Base-by-base conservation (phyloP, 164 flowering plant species). In the Aristolochia fimbriata region DNA sequence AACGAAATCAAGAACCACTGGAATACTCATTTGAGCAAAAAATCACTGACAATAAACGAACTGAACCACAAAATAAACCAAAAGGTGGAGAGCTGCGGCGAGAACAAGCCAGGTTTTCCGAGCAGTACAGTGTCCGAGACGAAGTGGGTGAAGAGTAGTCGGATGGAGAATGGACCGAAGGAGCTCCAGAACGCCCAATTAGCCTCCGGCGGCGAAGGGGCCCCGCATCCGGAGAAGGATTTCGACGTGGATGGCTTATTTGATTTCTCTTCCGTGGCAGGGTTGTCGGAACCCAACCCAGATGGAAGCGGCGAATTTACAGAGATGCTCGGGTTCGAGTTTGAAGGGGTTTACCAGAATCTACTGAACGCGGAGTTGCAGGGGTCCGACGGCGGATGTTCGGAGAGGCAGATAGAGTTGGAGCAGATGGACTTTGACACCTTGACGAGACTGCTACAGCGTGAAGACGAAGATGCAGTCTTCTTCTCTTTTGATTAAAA, bases 21-120 rank as follows among this genome's bases (percentile, higher is more conserved):
- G 71, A 68, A 62, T 62, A 68, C 62, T 51, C 66, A 68, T 62
- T 68, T 68, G 71, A 68, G 71, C 71, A 68, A 68, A 62, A 68
- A 68, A n/a, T 51, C 66, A 19, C 53, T 68, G 17, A 57, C 71
- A 6, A 58, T 68, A 3, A 43, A 27, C 46, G 58, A 68, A 22
- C 71, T 68, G n/a, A 62, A 62, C 41, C 62, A 25, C 45, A 68
- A 68, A 51, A 15, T 68, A 58, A 68, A 58, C 15, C 60, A 56
- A 2, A 64, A 41, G 14, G 31, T 22, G 31, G 59, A 24, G 50
- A 7, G 43, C 12, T 37, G 43, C 43, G 43, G 12, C 43, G 43
- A 37, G 43, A 37, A 37, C 43, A 37, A 37, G 20, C 62, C 6
- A 49, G 15, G 45, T 8, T 52, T 57, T 58, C 33, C 19, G 46